A percentile compares a stretch with the other conserved stretches of the same genome.
Conservation (phyloP, 2,329 filamentous ascomycete species). For the Sarocladium oryzae region DNA sequence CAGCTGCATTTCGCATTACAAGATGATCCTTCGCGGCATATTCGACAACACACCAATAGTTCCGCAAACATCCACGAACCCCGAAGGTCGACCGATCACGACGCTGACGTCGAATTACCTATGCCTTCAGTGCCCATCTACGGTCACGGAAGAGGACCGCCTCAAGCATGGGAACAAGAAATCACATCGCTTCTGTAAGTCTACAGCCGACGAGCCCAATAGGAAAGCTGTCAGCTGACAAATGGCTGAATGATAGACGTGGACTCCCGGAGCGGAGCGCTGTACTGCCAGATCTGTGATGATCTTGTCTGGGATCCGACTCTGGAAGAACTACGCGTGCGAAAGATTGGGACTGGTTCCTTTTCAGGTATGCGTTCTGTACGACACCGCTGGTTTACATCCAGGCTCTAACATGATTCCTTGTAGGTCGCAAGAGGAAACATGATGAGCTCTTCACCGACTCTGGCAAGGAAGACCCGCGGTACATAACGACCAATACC, state of each 20-base stretch:
- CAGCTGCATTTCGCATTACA: constrained; percentile 65
- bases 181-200: constrained; percentile 66
- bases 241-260: constrained; percentile 62
- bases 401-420: background rate
- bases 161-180: constrained; percentile 62
- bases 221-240: constrained; percentile 19
- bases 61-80: constrained; percentile 56
- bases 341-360: constrained; percentile 61
- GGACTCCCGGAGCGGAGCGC: constrained; percentile 65
- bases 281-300: constrained; percentile 77
- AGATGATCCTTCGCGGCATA: constrained; percentile 62
- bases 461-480: constrained; percentile 62
- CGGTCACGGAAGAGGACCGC: constrained; percentile 59
- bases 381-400: background rate
- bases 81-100: constrained; percentile 51
- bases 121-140: constrained; percentile 66
- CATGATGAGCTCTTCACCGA: constrained; percentile 64
- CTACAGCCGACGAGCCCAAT: background rate
- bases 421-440: constrained; percentile 63
- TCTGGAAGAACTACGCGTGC: constrained; percentile 66
- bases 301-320: constrained; percentile 80
- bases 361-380: constrained; percentile 48
- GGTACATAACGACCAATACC: constrained; percentile 73
- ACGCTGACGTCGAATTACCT: constrained; percentile 63
- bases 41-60: constrained; percentile 61